Conservation (phyloP, 2,329 filamentous ascomycete genomes). For the Phyllosticta citrichinensis region DNA sequence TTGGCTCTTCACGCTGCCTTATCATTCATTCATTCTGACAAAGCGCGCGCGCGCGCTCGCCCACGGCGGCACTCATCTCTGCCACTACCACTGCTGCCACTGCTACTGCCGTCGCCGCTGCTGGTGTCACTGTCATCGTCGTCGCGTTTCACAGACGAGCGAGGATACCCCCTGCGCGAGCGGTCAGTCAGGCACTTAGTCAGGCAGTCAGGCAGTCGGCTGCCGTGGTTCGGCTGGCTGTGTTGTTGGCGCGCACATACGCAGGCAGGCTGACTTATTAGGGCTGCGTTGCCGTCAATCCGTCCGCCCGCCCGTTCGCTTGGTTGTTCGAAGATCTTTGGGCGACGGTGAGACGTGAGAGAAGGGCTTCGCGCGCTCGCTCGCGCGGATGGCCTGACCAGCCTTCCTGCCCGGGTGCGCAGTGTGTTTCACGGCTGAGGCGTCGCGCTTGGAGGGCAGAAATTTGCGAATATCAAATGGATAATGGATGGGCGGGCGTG, state of each 20-base stretch:
- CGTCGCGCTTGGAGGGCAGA: conserved; percentile 8
- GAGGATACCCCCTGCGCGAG: neutral
- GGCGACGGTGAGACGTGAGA: neutral
- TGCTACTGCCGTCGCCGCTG: no score
- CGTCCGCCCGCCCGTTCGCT: no score
- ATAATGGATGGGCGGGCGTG: neutral
- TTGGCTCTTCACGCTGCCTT: no score
- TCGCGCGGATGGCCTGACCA: no score
- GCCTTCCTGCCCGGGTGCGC: neutral
- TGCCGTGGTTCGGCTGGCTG: neutral
- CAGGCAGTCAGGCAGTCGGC: neutral
- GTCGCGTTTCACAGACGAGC: neutral
- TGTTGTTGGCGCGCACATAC: neutral
- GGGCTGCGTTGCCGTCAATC: no score
- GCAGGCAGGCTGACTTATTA: no score
- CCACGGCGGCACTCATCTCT: neutral
- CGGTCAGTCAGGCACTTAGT: no score
- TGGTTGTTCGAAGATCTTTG: neutral
- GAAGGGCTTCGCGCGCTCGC: neutral
- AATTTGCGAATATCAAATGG: conserved; percentile 10
- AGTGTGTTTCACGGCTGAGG: conserved; percentile 10
- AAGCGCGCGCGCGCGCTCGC: neutral
- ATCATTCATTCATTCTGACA: neutral
- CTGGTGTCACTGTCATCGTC: neutral
- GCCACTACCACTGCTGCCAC: no score